Base-by-base conservation (phyloP, 2,329 filamentous ascomycete genomes). In the Alternaria metachromatica region DNA sequence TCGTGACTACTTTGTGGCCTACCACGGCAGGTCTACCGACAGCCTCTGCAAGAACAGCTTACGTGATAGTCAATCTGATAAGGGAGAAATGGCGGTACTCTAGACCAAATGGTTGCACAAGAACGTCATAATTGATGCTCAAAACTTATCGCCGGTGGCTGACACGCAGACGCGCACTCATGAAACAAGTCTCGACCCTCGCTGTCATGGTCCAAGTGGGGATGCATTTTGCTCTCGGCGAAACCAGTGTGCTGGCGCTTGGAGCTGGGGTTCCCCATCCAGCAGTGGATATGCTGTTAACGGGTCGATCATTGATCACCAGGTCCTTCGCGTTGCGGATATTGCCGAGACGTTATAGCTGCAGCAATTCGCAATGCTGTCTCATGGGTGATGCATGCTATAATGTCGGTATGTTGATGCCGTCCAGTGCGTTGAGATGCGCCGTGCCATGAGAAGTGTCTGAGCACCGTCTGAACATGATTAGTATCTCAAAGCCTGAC, bases 31-130 rank as follows among this genome's bases (percentile, higher is more conserved):
- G 55, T 30, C 12, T 62, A 18, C 33, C 55, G 48, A 25, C 18
- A 30, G 23, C 75, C 15, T 77, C 67, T 53, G 83, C 81, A 64
- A 86, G 85, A 26, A 85, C 73, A 51, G 76, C 13, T 30, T 44
- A 25, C 41, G 21, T 45, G n/a, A 20, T 33, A 13, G 26, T 58
- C 10, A 13, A 33, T n/a, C 13, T 50, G 25, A 5, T 30, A 18
- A 43, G 25, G 30, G 30, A n/a, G 23, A 15, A 45, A 72, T 0
- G 83, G 83, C 7, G 84, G 84, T 6, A 28, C 15, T 15, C 23
- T 45, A 45, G 20, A 21, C 23, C 4, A 33, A 49, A 15, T 13
- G 18, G 33, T 23, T 43, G 28, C 43, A 59, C 43, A 43, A 18
- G 48, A 43, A 44, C 28, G 60, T 54, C 49, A 49, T 59, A 46